Conservation (phyloP, 176 grass and related monocot genomes). For the Dactylis glomerata region DNA sequence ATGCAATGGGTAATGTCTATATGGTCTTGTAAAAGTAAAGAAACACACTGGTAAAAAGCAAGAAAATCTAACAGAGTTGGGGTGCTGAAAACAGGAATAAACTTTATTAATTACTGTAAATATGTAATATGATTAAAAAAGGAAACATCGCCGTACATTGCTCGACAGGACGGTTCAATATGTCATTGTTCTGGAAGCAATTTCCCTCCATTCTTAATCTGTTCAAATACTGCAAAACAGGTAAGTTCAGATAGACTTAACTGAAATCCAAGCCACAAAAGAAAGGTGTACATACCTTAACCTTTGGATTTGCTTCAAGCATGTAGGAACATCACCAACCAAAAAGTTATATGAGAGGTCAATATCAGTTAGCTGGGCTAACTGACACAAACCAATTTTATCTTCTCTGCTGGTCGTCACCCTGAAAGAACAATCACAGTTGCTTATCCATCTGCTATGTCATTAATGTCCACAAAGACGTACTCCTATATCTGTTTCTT, state of each 20-base stretch:
- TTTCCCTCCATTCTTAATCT: constrained; percentile 78
- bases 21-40: neutral
- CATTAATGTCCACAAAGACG: constrained; percentile 7
- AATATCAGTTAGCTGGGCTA: constrained; percentile 52
- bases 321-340: constrained; percentile 61
- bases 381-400: constrained; percentile 61
- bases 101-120: neutral
- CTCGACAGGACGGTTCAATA: constrained; percentile 44
- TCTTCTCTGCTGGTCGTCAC: constrained; percentile 29
- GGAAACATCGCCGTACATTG: constrained; percentile 58
- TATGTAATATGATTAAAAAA: constrained; percentile 11
- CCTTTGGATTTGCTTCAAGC: constrained; percentile 66
- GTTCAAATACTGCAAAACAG: constrained; percentile 62
- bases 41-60: neutral
- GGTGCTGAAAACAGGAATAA: neutral
- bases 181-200: constrained; percentile 58
- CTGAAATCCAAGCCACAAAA: constrained; percentile 15
- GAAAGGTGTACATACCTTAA: constrained; percentile 33
- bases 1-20: neutral
- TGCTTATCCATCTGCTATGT: neutral
- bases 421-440: constrained; percentile 28
- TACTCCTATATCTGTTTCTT: neutral
- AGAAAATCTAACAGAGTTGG: neutral
- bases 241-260: constrained; percentile 50
- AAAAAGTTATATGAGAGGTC: constrained; percentile 89